Conservation (phyloP, 129 eudicot genomes). For the Deinandra increscens region DNA sequence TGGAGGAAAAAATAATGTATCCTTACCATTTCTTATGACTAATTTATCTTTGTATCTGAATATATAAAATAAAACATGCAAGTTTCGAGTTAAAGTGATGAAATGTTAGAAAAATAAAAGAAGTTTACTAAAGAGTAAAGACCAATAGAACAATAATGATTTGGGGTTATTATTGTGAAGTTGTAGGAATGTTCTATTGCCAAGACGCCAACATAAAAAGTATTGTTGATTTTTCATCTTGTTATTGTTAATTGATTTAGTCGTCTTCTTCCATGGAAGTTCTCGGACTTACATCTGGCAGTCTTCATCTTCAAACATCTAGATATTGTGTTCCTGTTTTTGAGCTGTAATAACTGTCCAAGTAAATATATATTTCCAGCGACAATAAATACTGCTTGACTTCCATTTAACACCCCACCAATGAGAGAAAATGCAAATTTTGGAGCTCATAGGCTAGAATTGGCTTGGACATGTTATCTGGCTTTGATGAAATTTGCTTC, state of each 20-base stretch:
- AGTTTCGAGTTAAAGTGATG: not conserved
- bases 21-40: not conserved
- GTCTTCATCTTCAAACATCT: not conserved
- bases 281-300: not conserved
- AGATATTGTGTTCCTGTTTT: constrained; percentile 2
- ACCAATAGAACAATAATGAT: not conserved
- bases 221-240: not conserved
- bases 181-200: not conserved
- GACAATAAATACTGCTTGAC: not conserved
- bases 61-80: not conserved
- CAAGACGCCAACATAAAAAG: not conserved
- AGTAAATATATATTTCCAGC: not conserved
- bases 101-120: not conserved
- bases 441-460: not conserved
- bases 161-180: constrained; percentile 5
- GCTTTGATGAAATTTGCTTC: not conserved
- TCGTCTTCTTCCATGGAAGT: not conserved
- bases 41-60: not conserved
- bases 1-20: not conserved
- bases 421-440: not conserved
- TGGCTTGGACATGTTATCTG: not conserved
- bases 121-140: not conserved
- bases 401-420: not conserved
- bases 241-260: not conserved
- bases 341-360: not conserved